Base-by-base conservation (phyloP, 2,329 filamentous ascomycete genomes). In the Sarocladium strictum region DNA sequence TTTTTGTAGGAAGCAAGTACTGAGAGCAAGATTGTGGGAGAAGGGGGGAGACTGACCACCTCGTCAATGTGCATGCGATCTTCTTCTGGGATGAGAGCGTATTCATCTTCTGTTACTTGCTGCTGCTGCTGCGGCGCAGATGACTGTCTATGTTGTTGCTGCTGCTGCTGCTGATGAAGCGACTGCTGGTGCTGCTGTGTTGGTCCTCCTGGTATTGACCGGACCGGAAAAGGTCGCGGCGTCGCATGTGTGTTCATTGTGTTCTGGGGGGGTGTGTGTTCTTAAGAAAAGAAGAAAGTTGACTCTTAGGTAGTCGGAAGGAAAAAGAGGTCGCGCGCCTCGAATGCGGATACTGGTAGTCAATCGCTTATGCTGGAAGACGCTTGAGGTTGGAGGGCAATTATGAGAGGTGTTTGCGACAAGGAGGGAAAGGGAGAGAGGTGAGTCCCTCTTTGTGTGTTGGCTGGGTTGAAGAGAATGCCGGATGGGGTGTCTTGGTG, bases 51-150 rank as follows among this genome's bases (percentile, higher is more conserved):
- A 77, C 86, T 66, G 81, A 95, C 90, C 59, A 93, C 92, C 77
- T 97, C 92, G 68, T 90, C 90, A 59, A 97, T 93, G 70, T 97
- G 92, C 65, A 95, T 90, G 60, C 87, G 81, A 69, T 97, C 92
- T 71, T 97, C 92, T 65, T 97, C 92, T 19, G 84, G 86, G 61
- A 97, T 71, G 45, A 60, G 64, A 58, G 61, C 66, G 57, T 72
- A 73, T 29, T 72, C 70, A 47, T 72, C 69, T 56, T 70, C 71
- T 21, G 64, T 59, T 11, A 66, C 67, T 4, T 68, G 67, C 53
- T 63, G 57, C 9, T 68, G 67, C 53, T 63, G 57, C 9, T 52
- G 57, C 15, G 58, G 56, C 45, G 23, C 23, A 3, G 32, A 40
- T 7, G 33, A 24, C 27, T 53, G 50, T 40, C 53, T 55, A 23